These are phyloP conservation scores for Auricularia heimuer DNA, from an alignment of 768 basidiomycete species.

Conservation along the genomic window DNA sequence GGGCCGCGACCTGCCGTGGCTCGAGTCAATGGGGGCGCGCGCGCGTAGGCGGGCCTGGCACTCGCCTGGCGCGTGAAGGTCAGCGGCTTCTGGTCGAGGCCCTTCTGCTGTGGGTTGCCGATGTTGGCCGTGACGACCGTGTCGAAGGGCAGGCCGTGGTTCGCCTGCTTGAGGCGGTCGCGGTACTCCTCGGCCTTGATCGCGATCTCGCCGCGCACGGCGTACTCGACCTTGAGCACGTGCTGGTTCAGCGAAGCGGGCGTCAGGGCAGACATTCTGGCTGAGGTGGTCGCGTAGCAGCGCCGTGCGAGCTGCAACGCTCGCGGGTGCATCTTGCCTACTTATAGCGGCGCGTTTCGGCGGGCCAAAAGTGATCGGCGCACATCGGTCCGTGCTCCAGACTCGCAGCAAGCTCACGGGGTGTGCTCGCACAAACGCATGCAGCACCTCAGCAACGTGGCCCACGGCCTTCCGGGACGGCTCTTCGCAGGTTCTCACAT, in stretches of 20 bases:
- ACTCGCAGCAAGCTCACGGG: neutral
- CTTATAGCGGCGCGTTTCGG: neutral
- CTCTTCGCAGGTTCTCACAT: too few relatives aligned
- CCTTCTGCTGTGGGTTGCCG: slow-evolving; percentile 95
- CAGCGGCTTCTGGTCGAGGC: slow-evolving; percentile 85
- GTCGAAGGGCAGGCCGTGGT: slow-evolving; percentile 67
- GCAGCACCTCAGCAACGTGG: too few relatives aligned
- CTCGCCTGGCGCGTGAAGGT: slow-evolving; percentile 86
- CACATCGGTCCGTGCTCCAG: neutral
- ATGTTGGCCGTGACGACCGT: slow-evolving; percentile 92
- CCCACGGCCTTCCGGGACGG: too few relatives aligned
- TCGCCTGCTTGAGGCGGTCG: slow-evolving; percentile 50
- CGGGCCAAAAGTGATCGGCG: neutral
- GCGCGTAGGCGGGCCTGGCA: neutral
- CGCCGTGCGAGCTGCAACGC: neutral
- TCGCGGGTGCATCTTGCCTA: neutral
- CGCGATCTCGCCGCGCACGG: slow-evolving; percentile 93
- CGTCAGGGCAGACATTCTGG: slow-evolving; percentile 35
- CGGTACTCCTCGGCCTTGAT: slow-evolving; percentile 84
- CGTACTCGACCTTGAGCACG: slow-evolving; percentile 85
- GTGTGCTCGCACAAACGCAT: neutral
- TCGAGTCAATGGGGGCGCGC: slow-evolving; percentile 1
- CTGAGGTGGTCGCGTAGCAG: neutral
- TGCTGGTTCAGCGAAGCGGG: slow-evolving; percentile 70
- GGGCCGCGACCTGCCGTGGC: slow-evolving; percentile 62